phyloP scores from a whole-genome alignment of 352 stramenopile genomes.

The Globisporangium yorkense region DNA sequence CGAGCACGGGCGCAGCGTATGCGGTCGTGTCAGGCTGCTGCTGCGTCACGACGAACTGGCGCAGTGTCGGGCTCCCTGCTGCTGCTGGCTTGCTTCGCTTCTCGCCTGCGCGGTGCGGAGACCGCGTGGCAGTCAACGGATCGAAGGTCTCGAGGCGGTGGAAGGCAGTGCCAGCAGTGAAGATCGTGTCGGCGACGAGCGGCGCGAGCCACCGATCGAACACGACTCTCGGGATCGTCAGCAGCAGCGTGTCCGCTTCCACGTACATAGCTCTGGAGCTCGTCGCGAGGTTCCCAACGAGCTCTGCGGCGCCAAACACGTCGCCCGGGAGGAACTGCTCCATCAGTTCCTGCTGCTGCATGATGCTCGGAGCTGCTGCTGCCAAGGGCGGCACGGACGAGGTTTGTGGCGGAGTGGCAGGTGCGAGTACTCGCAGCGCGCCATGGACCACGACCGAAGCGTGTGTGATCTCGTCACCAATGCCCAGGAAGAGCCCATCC shows the following conservation, averaged over 20 bases:
- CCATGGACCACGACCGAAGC: slow-evolving; percentile 36
- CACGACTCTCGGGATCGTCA: slow-evolving; percentile 23
- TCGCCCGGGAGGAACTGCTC: slow-evolving; percentile 29
- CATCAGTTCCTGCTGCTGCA: background rate
- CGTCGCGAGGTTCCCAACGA: slow-evolving; percentile 7
- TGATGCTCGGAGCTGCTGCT: background rate
- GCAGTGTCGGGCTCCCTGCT: background rate
- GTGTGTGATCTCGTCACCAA: slow-evolving; percentile 18
- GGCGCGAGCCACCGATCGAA: slow-evolving; percentile 45
- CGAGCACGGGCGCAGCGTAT: slow-evolving; percentile 7
- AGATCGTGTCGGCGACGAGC: slow-evolving; percentile 23
- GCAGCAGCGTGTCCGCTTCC: slow-evolving; percentile 28
- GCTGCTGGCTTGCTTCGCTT: slow-evolving; percentile 1
- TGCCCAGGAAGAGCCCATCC: slow-evolving; percentile 12
- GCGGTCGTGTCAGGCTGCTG: background rate
- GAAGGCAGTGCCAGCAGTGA: slow-evolving; percentile 35
- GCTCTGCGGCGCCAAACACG: slow-evolving; percentile 26
- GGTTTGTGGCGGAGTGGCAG: background rate
- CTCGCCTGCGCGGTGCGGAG: background rate
- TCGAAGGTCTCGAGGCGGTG: slow-evolving; percentile 11
- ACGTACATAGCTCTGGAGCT: slow-evolving; percentile 16
- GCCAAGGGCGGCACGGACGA: background rate
- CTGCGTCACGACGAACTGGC: background rate
- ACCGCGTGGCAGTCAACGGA: background rate
- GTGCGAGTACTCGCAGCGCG: slow-evolving; percentile 8